Evolutionary conservation across 805 yeast species (phyloP).

Genomic region (Lipomyces mesembrius): DNA sequence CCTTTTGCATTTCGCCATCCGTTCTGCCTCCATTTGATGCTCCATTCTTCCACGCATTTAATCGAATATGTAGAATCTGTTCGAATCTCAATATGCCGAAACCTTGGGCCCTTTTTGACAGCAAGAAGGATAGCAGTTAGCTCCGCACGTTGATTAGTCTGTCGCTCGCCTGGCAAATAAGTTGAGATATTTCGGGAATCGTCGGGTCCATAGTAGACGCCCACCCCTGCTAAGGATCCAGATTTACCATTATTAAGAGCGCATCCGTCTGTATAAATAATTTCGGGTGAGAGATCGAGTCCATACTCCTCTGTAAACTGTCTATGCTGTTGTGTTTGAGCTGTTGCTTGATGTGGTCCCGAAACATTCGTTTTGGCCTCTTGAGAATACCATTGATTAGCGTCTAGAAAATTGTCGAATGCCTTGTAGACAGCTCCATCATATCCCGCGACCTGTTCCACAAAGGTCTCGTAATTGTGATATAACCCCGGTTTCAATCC

Average conservation of each 20-base stretch:
- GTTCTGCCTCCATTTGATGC: slow-evolving; percentile 58
- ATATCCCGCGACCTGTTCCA: slow-evolving; percentile 4
- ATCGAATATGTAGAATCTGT: slow-evolving; percentile 76
- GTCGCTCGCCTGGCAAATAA: slow-evolving; percentile 54
- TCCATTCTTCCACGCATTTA: slow-evolving; percentile 60
- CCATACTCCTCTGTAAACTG: neutral
- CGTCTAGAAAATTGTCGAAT: neutral
- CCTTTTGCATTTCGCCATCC: slow-evolving; percentile 59
- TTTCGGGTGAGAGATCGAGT: neutral
- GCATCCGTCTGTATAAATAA: slow-evolving; percentile 80
- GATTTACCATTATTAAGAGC: slow-evolving; percentile 61
- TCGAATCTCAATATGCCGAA: slow-evolving; percentile 49
- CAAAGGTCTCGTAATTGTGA: neutral
- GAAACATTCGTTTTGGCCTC: neutral
- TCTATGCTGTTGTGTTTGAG: neutral
- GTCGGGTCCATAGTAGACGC: slow-evolving; percentile 66
- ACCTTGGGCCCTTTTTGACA: slow-evolving; percentile 49
- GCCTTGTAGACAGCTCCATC: neutral
- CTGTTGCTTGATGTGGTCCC: no score
- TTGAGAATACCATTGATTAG: neutral
- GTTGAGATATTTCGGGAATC: slow-evolving; percentile 60
- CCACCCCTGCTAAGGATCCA: slow-evolving; percentile 64
- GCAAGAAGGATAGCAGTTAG: slow-evolving; percentile 68
- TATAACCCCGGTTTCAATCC: slow-evolving; percentile 2
- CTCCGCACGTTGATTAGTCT: slow-evolving; percentile 85